These are phyloP conservation scores for Fusarium nurragi DNA, from an alignment of 2,329 filamentous ascomycete genomes.

Conservation along the genomic window DNA sequence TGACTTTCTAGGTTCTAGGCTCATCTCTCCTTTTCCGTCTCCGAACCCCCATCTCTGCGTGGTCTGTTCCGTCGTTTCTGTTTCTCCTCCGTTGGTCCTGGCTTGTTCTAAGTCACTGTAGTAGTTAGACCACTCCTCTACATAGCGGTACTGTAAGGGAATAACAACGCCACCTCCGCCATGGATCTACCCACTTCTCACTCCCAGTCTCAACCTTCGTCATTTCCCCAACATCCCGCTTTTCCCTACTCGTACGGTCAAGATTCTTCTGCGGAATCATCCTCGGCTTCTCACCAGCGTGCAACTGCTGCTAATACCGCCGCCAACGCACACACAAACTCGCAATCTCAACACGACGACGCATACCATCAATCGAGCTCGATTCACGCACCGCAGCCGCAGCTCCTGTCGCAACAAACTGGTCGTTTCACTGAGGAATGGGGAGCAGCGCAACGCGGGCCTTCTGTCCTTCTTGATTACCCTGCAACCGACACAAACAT, in stretches of 20 bases:
- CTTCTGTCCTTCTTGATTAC: slow-evolving; percentile 66
- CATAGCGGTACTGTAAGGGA: slow-evolving; percentile 29
- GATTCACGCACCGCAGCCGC: slow-evolving; percentile 34
- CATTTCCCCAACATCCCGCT: slow-evolving; percentile 34
- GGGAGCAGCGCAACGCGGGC: slow-evolving; percentile 73
- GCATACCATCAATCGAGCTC: slow-evolving; percentile 26
- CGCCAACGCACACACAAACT: slow-evolving; percentile 26
- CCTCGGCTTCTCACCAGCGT: slow-evolving; percentile 29
- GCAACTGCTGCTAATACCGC: slow-evolving; percentile 29
- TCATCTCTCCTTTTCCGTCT: slow-evolving; percentile 17
- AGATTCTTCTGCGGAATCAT: slow-evolving; percentile 37
- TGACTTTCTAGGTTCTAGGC: slow-evolving; percentile 26
- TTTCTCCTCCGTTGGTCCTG: slow-evolving; percentile 19
- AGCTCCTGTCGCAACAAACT: slow-evolving; percentile 34
- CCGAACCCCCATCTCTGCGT: slow-evolving; percentile 22
- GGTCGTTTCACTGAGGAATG: slow-evolving; percentile 76
- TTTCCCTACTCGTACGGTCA: slow-evolving; percentile 35
- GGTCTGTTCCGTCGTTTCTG: slow-evolving; percentile 25
- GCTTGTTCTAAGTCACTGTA: slow-evolving; percentile 10
- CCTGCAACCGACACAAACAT: slow-evolving; percentile 52
- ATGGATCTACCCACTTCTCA: slow-evolving; percentile 45
- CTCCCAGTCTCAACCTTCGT: slow-evolving; percentile 37
- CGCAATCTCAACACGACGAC: slow-evolving; percentile 35
- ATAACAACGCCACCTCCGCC: slow-evolving; percentile 45
- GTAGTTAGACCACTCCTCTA: slow-evolving; percentile 9